Conservation (phyloP, 169 alveolate genomes). For the Hepatocystis sp. region DNA sequence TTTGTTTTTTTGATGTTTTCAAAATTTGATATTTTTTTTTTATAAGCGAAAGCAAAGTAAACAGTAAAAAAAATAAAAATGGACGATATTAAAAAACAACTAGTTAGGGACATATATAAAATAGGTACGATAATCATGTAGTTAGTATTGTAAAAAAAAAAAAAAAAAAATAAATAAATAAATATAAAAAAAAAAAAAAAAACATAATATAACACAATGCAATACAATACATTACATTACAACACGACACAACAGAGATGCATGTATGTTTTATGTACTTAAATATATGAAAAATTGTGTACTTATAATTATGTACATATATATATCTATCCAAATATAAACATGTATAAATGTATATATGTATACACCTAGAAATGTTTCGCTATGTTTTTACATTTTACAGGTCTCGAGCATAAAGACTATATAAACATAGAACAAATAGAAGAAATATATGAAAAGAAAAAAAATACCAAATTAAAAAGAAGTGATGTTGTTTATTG, state of each 20-base stretch:
- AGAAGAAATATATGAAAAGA: slow-evolving; percentile 72
- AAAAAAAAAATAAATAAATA: too few species aligned
- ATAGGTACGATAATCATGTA: too few species aligned
- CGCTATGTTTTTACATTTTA: background rate
- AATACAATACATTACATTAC: too few species aligned
- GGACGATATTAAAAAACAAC: slow-evolving; percentile 26
- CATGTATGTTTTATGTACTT: too few species aligned
- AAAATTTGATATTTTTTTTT: background rate
- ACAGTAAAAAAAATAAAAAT: slow-evolving; percentile 4
- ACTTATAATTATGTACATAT: too few species aligned
- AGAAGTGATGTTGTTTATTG: slow-evolving; percentile 76
- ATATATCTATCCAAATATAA: background rate
- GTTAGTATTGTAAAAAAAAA: too few species aligned
- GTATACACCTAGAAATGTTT: background rate
- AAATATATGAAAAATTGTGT: background rate
- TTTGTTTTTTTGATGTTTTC: background rate
- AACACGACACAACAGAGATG: too few species aligned
- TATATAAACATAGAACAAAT: slow-evolving; percentile 35
- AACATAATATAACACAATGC: too few species aligned
- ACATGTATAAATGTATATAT: background rate
- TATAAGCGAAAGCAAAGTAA: background rate
- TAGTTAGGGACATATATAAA: slow-evolving; percentile 60
- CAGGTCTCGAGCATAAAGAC: slow-evolving; percentile 67
- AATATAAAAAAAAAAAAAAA: too few species aligned
- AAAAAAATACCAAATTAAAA: slow-evolving; percentile 39